These are phyloP conservation scores for Diaporthe citriasiana DNA, from an alignment of 2,329 filamentous ascomycete genomes.

Conservation along the genomic window DNA sequence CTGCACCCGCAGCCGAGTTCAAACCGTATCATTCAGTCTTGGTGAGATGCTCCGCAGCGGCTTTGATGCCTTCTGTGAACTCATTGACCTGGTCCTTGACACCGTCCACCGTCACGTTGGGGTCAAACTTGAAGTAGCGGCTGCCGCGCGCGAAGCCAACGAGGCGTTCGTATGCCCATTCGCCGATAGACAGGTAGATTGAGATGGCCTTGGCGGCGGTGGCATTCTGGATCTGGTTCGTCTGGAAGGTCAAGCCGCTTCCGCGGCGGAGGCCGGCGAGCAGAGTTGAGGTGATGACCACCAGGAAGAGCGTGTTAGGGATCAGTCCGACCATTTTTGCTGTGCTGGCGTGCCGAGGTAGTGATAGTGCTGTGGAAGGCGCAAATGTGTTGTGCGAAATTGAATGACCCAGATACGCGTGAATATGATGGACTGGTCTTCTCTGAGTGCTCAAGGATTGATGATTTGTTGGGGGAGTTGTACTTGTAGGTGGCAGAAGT, in stretches of 20 bases:
- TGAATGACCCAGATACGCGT: too few relatives aligned
- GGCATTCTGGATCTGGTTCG: constrained; percentile 38
- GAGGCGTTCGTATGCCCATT: constrained; percentile 40
- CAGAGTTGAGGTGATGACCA: constrained; percentile 41
- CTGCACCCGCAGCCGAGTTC: not conserved
- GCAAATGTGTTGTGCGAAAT: not conserved
- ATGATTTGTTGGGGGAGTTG: not conserved
- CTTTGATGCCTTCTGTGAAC: constrained; percentile 41
- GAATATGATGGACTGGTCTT: not conserved
- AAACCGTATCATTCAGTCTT: not conserved
- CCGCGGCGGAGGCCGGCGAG: constrained; percentile 41
- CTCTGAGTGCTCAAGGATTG: not conserved
- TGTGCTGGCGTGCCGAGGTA: not conserved
- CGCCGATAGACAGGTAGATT: constrained; percentile 39
- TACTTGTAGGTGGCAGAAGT: not conserved
- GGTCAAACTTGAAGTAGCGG: constrained; percentile 41
- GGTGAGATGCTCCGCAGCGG: constrained; percentile 29
- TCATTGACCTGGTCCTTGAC: constrained; percentile 42
- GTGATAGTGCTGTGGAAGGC: not conserved
- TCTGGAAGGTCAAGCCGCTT: constrained; percentile 42
- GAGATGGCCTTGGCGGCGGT: constrained; percentile 25
- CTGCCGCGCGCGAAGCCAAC: constrained; percentile 39
- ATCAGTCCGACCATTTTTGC: constrained; percentile 40
- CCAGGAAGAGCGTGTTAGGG: constrained; percentile 42
- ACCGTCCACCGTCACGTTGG: constrained; percentile 40